Evolutionary conservation across 75 land plant species (phyloP).

Genomic region (Selaginella tamariscina): DNA sequence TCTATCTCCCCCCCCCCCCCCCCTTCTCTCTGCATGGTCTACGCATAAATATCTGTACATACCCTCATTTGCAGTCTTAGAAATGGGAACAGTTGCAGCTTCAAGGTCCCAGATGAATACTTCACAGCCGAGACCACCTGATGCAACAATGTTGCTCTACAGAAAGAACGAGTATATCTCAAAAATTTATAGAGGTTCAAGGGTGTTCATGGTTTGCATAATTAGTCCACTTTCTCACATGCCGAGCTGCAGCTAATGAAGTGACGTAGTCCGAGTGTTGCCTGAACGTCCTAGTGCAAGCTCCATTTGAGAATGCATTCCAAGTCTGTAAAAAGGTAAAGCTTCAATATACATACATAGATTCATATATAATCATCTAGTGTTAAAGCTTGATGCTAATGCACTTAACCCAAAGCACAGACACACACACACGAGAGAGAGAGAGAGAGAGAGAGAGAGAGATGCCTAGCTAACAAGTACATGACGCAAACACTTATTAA

Average conservation of each 20-base stretch:
- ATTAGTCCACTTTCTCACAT: conserved; percentile 41
- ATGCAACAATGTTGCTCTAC: conserved; percentile 85
- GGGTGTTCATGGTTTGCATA: not conserved
- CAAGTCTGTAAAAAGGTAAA: conserved; percentile 45
- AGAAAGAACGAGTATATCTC: conserved; percentile 16
- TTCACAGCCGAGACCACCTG: conserved; percentile 96
- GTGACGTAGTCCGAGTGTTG: conserved; percentile 98
- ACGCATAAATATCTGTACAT: too few relatives aligned
- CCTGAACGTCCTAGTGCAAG: conserved; percentile 68
- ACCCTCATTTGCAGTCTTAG: conserved; percentile 41
- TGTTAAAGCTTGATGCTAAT: not conserved
- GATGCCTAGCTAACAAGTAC: too few relatives aligned
- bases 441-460: too few relatives aligned
- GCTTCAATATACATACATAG: conserved; percentile 1
- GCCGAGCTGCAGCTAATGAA: conserved; percentile 76
- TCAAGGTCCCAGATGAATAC: conserved; percentile 97
- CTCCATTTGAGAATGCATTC: conserved; percentile 63
- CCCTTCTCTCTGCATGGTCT: too few relatives aligned
- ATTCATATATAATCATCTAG: not conserved
- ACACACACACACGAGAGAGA: too few relatives aligned
- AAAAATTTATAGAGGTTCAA: conserved; percentile 18
- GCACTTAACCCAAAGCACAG: not conserved
- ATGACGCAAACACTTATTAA: not conserved
- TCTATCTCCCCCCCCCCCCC: too few relatives aligned
- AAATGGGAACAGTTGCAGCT: conserved; percentile 57